These are phyloP conservation scores for Aspergillus uvarum DNA, from an alignment of 2,329 filamentous ascomycete species.

Conservation along the genomic window DNA sequence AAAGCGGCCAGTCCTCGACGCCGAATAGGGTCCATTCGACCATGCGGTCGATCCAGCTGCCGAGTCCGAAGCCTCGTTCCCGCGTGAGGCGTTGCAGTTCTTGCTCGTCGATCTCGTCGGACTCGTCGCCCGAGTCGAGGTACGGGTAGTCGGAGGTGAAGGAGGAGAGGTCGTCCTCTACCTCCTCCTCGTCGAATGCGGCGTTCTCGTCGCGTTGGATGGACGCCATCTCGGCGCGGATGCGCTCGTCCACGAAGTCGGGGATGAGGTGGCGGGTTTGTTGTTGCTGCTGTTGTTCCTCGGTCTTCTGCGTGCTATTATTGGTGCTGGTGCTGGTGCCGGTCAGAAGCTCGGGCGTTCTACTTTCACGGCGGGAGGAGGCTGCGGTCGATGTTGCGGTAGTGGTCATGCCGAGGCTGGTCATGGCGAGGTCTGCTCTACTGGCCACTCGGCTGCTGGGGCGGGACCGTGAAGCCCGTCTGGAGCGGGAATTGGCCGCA, in stretches of 20 bases:
- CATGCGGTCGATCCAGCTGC: slow-evolving; percentile 57
- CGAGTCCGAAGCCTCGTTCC: slow-evolving; percentile 56
- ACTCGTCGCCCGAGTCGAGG: slow-evolving; percentile 22
- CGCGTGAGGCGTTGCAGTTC: slow-evolving; percentile 54
- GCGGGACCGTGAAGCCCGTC: slow-evolving; percentile 36
- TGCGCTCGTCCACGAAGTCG: slow-evolving; percentile 52
- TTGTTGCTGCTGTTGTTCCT: not conserved
- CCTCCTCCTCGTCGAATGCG: slow-evolving; percentile 14
- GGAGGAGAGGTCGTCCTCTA: slow-evolving; percentile 18
- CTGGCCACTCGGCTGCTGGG: slow-evolving; percentile 34
- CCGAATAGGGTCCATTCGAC: slow-evolving; percentile 60
- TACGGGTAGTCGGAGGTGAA: slow-evolving; percentile 16
- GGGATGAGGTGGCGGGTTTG: slow-evolving; percentile 32
- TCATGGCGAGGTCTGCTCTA: slow-evolving; percentile 19
- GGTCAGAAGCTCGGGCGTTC: not conserved
- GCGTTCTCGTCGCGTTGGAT: slow-evolving; percentile 22
- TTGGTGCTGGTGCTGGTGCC: not conserved
- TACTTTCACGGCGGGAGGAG: not conserved
- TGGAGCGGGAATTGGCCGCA: slow-evolving; percentile 21
- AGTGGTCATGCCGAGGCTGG: slow-evolving; percentile 17
- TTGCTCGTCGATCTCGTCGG: slow-evolving; percentile 50
- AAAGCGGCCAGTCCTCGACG: slow-evolving; percentile 47
- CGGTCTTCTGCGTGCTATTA: not conserved
- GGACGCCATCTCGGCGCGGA: slow-evolving; percentile 41
- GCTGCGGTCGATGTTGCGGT: not conserved